phyloP scores from a whole-genome alignment of 2,329 filamentous ascomycete species.

The Cladophialophora bantiana region DNA sequence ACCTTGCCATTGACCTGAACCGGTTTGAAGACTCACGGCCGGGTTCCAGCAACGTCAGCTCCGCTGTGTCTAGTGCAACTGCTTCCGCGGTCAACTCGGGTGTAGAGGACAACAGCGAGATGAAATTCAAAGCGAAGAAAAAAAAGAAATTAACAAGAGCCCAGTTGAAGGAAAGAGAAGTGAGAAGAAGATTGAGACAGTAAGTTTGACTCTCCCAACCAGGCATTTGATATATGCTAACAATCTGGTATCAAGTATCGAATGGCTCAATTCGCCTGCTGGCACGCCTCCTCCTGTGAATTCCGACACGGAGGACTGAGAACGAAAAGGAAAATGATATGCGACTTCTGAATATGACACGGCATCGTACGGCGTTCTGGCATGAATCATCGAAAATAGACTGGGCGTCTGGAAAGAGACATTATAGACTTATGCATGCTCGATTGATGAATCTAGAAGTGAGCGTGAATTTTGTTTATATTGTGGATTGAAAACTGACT shows the following conservation, averaged over 20 bases:
- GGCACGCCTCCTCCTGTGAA: constrained; percentile 74
- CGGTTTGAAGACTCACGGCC: constrained; percentile 85
- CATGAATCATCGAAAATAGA: not conserved
- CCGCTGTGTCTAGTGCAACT: constrained; percentile 63
- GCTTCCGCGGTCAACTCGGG: constrained; percentile 77
- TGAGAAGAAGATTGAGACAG: constrained; percentile 83
- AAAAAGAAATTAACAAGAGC: constrained; percentile 94
- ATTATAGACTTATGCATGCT: not conserved
- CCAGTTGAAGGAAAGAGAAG: constrained; percentile 92
- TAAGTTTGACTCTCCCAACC: constrained; percentile 20
- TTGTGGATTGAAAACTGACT: not conserved
- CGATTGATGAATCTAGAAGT: not conserved
- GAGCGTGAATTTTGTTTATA: not conserved
- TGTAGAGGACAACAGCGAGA: constrained; percentile 76
- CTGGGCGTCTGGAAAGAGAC: not conserved
- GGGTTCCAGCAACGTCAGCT: constrained; percentile 67
- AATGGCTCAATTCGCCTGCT: constrained; percentile 85
- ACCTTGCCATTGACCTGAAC: constrained; percentile 74
- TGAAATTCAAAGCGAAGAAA: constrained; percentile 82
- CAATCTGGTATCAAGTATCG: constrained; percentile 53
- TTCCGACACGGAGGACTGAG: constrained; percentile 78
- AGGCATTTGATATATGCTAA: constrained; percentile 8
- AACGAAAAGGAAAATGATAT: constrained; percentile 36
- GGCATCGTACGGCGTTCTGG: not conserved
- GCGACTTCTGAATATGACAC: not conserved